Conservation (phyloP, 23 red algal genomes). For the Agarophyton chilense region DNA sequence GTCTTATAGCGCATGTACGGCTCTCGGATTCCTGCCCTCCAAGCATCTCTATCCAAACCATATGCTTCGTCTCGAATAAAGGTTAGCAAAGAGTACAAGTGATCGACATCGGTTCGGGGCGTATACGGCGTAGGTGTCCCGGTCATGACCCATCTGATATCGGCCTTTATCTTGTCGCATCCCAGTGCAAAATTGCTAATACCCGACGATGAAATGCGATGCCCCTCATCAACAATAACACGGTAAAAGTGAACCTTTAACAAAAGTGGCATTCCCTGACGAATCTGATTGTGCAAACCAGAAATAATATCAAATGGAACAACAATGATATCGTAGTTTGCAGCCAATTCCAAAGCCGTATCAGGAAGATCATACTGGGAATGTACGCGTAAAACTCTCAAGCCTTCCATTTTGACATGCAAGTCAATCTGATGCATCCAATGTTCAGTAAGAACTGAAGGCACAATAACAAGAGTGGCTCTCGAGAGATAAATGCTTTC, state of each 20-base stretch:
- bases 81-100: slow-evolving; percentile 76
- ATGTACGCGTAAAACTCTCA: slow-evolving; percentile 29
- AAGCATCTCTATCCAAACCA: slow-evolving; percentile 65
- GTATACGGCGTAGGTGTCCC: slow-evolving; percentile 89
- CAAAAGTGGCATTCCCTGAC: slow-evolving; percentile 36
- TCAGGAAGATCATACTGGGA: slow-evolving; percentile 23
- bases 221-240: slow-evolving; percentile 94
- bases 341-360: slow-evolving; percentile 26
- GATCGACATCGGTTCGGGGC: slow-evolving; percentile 56
- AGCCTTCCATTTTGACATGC: slow-evolving; percentile 19
- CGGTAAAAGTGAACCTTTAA: slow-evolving; percentile 86
- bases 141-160: slow-evolving; percentile 98
- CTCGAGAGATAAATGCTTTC: slow-evolving; percentile 60
- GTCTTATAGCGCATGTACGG: slow-evolving; percentile 61
- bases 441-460: slow-evolving; percentile 73
- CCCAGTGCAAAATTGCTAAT: slow-evolving; percentile 48
- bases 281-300: slow-evolving; percentile 43
- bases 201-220: slow-evolving; percentile 53
- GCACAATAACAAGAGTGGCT: slow-evolving; percentile 87
- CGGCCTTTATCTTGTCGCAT: slow-evolving; percentile 68
- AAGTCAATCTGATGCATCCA: slow-evolving; percentile 82
- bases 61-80: slow-evolving; percentile 84
- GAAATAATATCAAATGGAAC: slow-evolving; percentile 72
- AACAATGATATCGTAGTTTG: slow-evolving; percentile 79
- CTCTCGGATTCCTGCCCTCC: slow-evolving; percentile 70